These are phyloP conservation scores for Trypanosoma brucei DNA, from an alignment of 208 protist genomes.

Conservation along the genomic window DNA sequence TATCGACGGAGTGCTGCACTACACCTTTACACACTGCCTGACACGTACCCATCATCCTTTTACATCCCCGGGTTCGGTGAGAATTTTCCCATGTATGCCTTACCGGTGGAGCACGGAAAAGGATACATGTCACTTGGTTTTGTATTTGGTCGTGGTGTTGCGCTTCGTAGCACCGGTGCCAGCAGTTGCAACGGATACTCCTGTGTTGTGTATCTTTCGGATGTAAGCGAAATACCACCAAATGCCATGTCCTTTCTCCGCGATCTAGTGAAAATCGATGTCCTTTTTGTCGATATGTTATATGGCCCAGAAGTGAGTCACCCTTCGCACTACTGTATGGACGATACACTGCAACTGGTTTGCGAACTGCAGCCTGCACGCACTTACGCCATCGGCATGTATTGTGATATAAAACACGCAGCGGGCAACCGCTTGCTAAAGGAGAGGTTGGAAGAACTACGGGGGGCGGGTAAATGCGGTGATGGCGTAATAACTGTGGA, in stretches of 20 bases:
- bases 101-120: constrained; percentile 74
- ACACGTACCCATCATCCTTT: constrained; percentile 31
- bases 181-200: constrained; percentile 12
- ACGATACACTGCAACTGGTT: constrained; percentile 61
- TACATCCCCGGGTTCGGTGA: constrained; percentile 39
- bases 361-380: constrained; percentile 32
- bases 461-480: constrained; percentile 25
- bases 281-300: constrained; percentile 75
- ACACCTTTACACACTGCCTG: constrained; percentile 61
- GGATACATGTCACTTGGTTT: constrained; percentile 80
- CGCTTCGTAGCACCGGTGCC: constrained; percentile 44
- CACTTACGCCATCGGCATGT: constrained; percentile 80
- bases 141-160: constrained; percentile 68
- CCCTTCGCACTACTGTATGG: constrained; percentile 69
- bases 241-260: constrained; percentile 57
- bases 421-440: constrained; percentile 29
- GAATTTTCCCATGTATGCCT: constrained; percentile 53
- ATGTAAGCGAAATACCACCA: constrained; percentile 51
- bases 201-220: constrained; percentile 84
- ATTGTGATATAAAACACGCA: constrained; percentile 72
- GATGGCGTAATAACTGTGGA: constrained; percentile 39
- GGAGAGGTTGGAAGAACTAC: constrained; percentile 32
- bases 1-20: constrained; percentile 79
- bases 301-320: constrained; percentile 38
- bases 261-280: constrained; percentile 77